Evolutionary conservation across 2,329 filamentous ascomycete species (phyloP), one percentile per base, ranked within the genome.

Genomic region (Pseudocercospora cruenta): DNA sequence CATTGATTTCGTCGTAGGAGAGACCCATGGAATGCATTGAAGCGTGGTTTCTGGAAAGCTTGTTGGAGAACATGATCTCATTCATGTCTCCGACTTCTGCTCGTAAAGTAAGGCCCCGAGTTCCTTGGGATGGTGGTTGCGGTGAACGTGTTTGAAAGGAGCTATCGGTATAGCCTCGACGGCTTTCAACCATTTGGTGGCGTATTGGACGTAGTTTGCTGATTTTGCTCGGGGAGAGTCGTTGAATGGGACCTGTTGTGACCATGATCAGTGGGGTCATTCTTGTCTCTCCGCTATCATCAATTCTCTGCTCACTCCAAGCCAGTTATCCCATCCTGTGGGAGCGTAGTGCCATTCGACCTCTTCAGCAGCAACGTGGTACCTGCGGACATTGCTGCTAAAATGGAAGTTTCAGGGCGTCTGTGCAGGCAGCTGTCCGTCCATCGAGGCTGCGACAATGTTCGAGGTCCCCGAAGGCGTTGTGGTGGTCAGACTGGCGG

Each of bases 161-260:
- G 24, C 8, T 54, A 43, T 75, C 74, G 7, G 75, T 77, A 64
- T 77, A 77, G 8, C 74, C 75, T n/a, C 71, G 69, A 62, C 76
- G 75, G 74, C 75, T 57, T 77, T 77, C 9, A 26, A 26, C 2
- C 24, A 26, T 26, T 26, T 26, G 24, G 24, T 72, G 16, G 70
- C 70, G 31, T 62, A 68, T 54, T 62, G 31, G 55, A 67, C 53
- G 47, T 61, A 22, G 58, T 68, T 49, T 58, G 72, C 58, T 45
- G 39, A 19, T 12, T 67, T 45, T 24, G 68, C 69, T 36, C 70
- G 64, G 2, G 24, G 24, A 26, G 24, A 26, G 3, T 26, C 3
- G 24, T 67, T 63, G 21, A 74, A 54, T n/a, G 70, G 69, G 24
- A 72, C 68, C 62, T 67, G n/a, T n/a, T n/a, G n/a, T n/a, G n/a